Conservation (phyloP, 2,329 filamentous ascomycete species). For the Chrysosporium queenslandicum region DNA sequence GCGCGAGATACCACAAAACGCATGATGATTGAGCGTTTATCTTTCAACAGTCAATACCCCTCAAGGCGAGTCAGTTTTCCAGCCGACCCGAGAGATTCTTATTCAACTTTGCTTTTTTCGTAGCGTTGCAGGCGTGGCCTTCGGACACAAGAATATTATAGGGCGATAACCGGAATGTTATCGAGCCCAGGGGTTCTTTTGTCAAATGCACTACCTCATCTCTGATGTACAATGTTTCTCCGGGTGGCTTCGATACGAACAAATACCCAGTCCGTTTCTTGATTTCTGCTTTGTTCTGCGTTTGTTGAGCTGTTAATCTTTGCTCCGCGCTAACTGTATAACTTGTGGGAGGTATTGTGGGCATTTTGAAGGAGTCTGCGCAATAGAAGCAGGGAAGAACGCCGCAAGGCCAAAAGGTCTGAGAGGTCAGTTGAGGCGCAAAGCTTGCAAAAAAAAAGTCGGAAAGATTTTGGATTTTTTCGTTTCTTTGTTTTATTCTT, state of each 20-base stretch:
- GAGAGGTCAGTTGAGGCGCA: no score
- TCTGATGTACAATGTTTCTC: no score
- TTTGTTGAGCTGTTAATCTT: neutral
- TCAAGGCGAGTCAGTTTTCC: neutral
- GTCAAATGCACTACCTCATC: no score
- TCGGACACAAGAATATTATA: no score
- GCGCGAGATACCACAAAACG: neutral
- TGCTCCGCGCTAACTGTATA: neutral
- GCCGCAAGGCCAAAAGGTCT: neutral
- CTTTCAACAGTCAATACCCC: neutral
- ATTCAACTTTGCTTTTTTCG: neutral
- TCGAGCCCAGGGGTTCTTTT: neutral
- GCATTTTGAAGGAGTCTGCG: slow-evolving; percentile 1
- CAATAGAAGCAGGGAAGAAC: neutral
- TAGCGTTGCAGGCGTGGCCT: neutral
- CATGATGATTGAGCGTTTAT: neutral
- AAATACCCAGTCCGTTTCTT: neutral
- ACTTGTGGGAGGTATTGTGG: neutral
- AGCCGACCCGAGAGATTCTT: neutral
- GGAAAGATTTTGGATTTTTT: no score
- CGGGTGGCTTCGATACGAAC: no score
- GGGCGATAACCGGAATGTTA: no score
- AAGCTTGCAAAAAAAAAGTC: no score
- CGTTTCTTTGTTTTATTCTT: no score
- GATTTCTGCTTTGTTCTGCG: neutral